Percentiles rank a stretch among this genome's conserved stretches.
phyloP scores from a whole-genome alignment of 1,284 basidiomycete genomes.

The Ganoderma resinaceum region DNA sequence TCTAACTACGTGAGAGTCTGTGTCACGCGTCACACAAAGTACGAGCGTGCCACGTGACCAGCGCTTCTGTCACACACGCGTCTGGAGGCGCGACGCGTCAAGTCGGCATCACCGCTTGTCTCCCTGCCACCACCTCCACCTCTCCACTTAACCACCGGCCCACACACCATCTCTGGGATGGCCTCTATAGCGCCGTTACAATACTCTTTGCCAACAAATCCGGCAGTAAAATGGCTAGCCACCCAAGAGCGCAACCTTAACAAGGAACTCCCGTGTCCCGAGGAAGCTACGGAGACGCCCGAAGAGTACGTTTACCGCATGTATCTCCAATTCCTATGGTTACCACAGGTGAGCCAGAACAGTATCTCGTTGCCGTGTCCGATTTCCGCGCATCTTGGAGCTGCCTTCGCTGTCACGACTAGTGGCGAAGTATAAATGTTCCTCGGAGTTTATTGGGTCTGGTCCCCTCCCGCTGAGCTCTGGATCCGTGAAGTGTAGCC shows the following conservation, averaged over 20 bases:
- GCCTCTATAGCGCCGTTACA: constrained; percentile 8
- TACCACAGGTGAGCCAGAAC: constrained; percentile 60
- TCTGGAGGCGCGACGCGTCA: constrained; percentile 4
- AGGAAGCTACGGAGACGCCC: constrained; percentile 29
- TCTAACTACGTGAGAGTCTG: neutral
- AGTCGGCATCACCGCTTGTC: constrained; percentile 17
- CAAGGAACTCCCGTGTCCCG: constrained; percentile 33
- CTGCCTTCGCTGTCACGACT: constrained; percentile 18
- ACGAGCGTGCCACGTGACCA: constrained; percentile 6
- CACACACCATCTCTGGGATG: constrained; percentile 9
- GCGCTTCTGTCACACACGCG: constrained; percentile 23
- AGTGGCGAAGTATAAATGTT: constrained; percentile 13
- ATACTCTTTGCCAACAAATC: constrained; percentile 31
- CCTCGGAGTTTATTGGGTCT: neutral
- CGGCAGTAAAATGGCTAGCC: constrained; percentile 41
- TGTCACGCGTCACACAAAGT: constrained; percentile 13
- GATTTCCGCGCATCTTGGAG: constrained; percentile 12
- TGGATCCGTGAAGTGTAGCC: constrained; percentile 14
- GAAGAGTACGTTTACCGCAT: constrained; percentile 34
- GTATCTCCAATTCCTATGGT: constrained; percentile 81
- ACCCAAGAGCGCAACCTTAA: constrained; percentile 39
- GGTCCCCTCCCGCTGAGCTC: constrained; percentile 4
- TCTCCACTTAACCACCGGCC: constrained; percentile 10
- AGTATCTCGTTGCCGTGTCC: constrained; percentile 9
- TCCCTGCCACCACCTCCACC: constrained; percentile 22